These are phyloP conservation scores for Trifolium dubium DNA, from an alignment of 306 rosid species.

Conservation along the genomic window DNA sequence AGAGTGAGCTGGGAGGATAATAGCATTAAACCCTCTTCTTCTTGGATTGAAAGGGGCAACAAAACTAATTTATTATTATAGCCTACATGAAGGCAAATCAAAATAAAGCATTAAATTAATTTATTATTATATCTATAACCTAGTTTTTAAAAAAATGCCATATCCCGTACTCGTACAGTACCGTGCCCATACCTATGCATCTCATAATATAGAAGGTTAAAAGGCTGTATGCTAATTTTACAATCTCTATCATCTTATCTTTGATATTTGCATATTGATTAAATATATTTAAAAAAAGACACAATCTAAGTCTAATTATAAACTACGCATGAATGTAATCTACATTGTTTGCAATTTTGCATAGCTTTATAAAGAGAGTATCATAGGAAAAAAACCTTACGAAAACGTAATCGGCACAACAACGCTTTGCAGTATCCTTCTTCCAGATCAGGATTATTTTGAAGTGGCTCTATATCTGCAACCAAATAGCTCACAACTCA, in stretches of 20 bases:
- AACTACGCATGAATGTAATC: constrained; percentile 36
- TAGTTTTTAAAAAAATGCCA: neutral
- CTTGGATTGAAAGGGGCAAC: too few species aligned
- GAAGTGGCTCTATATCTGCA: constrained; percentile 83
- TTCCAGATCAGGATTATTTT: constrained; percentile 76
- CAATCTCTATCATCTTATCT: constrained; percentile 22
- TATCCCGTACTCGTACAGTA: neutral
- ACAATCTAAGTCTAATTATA: constrained; percentile 24
- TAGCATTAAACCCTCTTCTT: too few species aligned
- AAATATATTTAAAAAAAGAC: constrained; percentile 10
- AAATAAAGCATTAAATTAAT: too few species aligned
- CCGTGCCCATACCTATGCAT: neutral
- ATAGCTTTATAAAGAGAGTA: constrained; percentile 50
- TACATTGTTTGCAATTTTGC: constrained; percentile 26
- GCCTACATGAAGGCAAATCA: too few species aligned
- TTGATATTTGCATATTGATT: constrained; percentile 14
- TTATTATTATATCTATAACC: neutral
- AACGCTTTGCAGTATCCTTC: constrained; percentile 96
- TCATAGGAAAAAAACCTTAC: constrained; percentile 97
- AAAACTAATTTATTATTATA: too few species aligned
- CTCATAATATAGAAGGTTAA: neutral
- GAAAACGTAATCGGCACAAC: constrained; percentile 97
- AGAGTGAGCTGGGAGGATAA: too few species aligned
- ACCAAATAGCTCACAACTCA: constrained; percentile 45
- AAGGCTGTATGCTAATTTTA: constrained; percentile 26